Conservation (phyloP, 2,329 filamentous ascomycete genomes). For the Magnaporthiopsis incrustans region DNA sequence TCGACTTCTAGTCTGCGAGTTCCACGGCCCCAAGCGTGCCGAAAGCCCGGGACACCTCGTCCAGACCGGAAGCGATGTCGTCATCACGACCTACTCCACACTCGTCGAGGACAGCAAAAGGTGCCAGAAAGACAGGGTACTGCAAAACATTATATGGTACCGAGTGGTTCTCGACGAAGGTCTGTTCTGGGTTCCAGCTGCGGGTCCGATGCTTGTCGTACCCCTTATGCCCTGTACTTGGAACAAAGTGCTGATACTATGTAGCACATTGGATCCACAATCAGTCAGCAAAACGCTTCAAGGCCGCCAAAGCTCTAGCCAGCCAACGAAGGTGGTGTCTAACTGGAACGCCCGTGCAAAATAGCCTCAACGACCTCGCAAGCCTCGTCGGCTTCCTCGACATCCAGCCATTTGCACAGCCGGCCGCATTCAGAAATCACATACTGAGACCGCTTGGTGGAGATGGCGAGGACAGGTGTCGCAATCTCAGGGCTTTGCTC, state of each 20-base stretch:
- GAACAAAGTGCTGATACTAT: not conserved
- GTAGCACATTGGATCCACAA: not conserved
- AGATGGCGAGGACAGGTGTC: conserved; percentile 14
- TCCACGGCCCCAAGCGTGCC: not conserved
- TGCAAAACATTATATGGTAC: not conserved
- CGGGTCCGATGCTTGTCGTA: not conserved
- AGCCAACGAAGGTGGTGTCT: conserved; percentile 37
- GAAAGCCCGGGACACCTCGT: not conserved
- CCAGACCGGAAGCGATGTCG: not conserved
- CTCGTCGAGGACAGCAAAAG: not conserved
- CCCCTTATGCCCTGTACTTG: too few species aligned
- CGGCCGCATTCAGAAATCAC: conserved; percentile 31
- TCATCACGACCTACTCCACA: not conserved
- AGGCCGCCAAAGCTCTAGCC: not conserved
- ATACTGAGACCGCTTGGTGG: conserved; percentile 31
- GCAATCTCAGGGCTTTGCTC: conserved; percentile 25
- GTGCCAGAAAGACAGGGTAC: not conserved
- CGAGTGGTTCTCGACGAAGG: not conserved
- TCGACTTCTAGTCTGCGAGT: not conserved
- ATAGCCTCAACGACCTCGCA: conserved; percentile 42
- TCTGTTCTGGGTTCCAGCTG: not conserved
- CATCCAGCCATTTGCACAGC: conserved; percentile 31
- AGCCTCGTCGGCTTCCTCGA: conserved; percentile 41
- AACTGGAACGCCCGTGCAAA: conserved; percentile 47
- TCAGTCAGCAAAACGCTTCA: not conserved